Conservation (phyloP, 257 asterid genomes). For the Ilex aquifolium region DNA sequence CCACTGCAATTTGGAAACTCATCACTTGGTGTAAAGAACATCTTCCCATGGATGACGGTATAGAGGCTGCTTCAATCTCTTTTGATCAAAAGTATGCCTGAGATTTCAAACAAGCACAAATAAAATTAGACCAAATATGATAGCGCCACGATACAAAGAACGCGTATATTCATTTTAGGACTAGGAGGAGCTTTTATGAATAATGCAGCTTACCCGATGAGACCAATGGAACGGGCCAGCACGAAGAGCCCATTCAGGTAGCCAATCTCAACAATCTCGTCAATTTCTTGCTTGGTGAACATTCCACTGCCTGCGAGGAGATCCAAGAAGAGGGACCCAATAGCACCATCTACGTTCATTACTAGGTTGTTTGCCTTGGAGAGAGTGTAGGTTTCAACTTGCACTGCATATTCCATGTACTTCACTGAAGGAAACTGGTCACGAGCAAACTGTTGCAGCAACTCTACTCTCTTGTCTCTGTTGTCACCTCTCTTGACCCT, state of each 20-base stretch:
- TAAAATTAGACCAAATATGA: no score
- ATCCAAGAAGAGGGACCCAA: slow-evolving; percentile 94
- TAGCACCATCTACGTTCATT: slow-evolving; percentile 96
- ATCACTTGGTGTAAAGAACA: slow-evolving; percentile 96
- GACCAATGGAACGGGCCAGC: slow-evolving; percentile 98
- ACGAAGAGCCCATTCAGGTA: slow-evolving; percentile 98
- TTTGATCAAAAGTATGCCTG: slow-evolving; percentile 99
- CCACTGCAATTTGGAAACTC: background rate
- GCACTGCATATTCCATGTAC: slow-evolving; percentile 98
- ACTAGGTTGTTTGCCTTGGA: slow-evolving; percentile 95
- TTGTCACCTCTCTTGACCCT: slow-evolving; percentile 99
- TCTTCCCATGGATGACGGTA: slow-evolving; percentile 99
- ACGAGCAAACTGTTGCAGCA: slow-evolving; percentile 85
- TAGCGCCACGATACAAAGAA: no score
- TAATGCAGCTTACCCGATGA: slow-evolving; percentile 72
- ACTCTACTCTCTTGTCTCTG: slow-evolving; percentile 95
- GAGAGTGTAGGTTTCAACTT: slow-evolving; percentile 92
- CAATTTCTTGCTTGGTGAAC: slow-evolving; percentile 94
- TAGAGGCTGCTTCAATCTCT: slow-evolving; percentile 96
- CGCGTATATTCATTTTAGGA: background rate
- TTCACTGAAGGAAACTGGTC: slow-evolving; percentile 90
- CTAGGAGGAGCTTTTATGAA: background rate
- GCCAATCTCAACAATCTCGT: slow-evolving; percentile 87
- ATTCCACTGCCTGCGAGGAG: slow-evolving; percentile 98
- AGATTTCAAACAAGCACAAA: slow-evolving; percentile 5